phyloP scores from a whole-genome alignment of 2,329 filamentous ascomycete genomes.

The Xylaria multiplex region DNA sequence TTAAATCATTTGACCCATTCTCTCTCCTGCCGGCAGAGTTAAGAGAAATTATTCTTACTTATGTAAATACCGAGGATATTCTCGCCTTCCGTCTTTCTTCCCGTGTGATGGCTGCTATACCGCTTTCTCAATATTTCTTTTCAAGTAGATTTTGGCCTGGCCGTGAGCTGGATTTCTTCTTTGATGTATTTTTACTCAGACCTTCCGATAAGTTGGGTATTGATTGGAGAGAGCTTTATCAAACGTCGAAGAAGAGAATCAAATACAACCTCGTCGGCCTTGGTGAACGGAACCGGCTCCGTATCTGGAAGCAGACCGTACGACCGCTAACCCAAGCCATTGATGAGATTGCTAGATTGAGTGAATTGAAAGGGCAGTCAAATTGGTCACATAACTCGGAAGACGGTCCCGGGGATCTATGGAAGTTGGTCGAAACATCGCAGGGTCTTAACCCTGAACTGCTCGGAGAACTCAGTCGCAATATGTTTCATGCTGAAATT shows the following conservation, averaged over 20 bases:
- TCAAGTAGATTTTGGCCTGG: constrained; percentile 43
- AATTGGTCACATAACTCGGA: constrained; percentile 20
- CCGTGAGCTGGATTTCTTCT: constrained; percentile 40
- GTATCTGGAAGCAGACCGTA: constrained; percentile 43
- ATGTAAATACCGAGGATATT: constrained; percentile 34
- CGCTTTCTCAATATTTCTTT: constrained; percentile 42
- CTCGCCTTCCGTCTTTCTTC: constrained; percentile 41
- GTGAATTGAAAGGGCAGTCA: constrained; percentile 33
- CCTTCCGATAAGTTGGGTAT: constrained; percentile 28
- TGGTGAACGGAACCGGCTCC: constrained; percentile 41
- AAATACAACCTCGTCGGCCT: constrained; percentile 37
- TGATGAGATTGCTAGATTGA: constrained; percentile 32
- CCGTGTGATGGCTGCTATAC: constrained; percentile 36
- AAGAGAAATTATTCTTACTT: constrained; percentile 41
- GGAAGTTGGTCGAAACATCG: constrained; percentile 34
- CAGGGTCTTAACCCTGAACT: constrained; percentile 24
- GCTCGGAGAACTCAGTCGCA: constrained; percentile 34
- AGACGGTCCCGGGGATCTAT: constrained; percentile 8
- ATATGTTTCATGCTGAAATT: constrained; percentile 34
- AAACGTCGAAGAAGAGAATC: constrained; percentile 31
- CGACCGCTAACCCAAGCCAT: constrained; percentile 38
- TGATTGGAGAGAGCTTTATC: constrained; percentile 41
- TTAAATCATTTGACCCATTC: constrained; percentile 36
- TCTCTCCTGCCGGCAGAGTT: constrained; percentile 39
- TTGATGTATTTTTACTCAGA: constrained; percentile 41